These are phyloP conservation scores for Fusarium subtropicale DNA, from an alignment of 2,329 filamentous ascomycete genomes.

Conservation along the genomic window DNA sequence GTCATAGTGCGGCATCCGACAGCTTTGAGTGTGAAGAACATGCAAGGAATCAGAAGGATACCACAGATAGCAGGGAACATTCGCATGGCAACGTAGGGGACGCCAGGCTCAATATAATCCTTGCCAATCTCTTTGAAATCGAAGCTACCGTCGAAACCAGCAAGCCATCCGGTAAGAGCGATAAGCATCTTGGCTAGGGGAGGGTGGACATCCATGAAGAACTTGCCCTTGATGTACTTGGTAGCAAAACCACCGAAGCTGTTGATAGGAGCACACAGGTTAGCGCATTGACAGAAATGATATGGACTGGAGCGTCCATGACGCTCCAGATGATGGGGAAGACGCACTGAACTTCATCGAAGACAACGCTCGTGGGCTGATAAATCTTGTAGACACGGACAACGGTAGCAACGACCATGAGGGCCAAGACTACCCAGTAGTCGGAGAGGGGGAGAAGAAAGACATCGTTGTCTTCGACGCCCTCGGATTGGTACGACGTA, in stretches of 20 bases:
- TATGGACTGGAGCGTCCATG: not conserved
- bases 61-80: conserved; percentile 91
- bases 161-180: conserved; percentile 92
- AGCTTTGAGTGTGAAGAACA: conserved; percentile 95
- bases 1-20: conserved; percentile 88
- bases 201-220: conserved; percentile 99
- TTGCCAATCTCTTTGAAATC: conserved; percentile 99
- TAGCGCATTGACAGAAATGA: conserved; percentile 22
- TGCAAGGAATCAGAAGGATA: conserved; percentile 86
- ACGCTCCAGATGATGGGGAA: conserved; percentile 10
- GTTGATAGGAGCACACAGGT: conserved; percentile 33
- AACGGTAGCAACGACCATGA: conserved; percentile 80
- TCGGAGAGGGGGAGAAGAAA: conserved; percentile 86
- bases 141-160: conserved; percentile 94
- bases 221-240: conserved; percentile 99
- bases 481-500: conserved; percentile 78
- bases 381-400: conserved; percentile 96
- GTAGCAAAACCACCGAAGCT: conserved; percentile 98
- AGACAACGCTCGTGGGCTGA: conserved; percentile 95
- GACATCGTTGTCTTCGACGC: conserved; percentile 90
- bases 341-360: conserved; percentile 98
- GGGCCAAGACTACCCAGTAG: conserved; percentile 78
- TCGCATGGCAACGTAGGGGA: conserved; percentile 98
- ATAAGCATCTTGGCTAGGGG: conserved; percentile 97
- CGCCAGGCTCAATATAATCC: conserved; percentile 93